Evolutionary conservation across 164 flowering plant species (phyloP).

Genomic region (Akebia trifoliata): DNA sequence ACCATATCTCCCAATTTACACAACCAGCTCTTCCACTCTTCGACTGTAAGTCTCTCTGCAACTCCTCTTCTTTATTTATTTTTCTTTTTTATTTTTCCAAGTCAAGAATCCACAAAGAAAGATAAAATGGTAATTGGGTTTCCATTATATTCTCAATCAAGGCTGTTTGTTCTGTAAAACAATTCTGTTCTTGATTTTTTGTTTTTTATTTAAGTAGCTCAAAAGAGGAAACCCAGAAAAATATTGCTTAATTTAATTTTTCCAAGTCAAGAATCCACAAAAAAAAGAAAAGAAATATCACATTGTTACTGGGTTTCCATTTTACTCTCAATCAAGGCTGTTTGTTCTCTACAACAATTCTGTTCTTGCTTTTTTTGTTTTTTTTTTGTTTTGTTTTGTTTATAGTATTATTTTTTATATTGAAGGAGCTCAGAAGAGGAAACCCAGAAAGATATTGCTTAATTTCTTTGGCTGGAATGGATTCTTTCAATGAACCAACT

Average conservation of each 20-base stretch:
- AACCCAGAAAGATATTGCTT: background rate
- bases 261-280: background rate
- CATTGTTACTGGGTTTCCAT: background rate
- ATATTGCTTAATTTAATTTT: background rate
- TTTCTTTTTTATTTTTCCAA: background rate
- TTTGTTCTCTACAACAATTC: background rate
- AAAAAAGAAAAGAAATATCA: background rate
- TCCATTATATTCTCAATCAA: background rate
- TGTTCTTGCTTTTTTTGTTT: background rate
- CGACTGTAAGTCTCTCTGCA: constrained; percentile 18
- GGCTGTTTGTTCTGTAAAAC: background rate
- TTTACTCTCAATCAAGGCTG: background rate
- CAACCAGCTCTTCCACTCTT: constrained; percentile 13
- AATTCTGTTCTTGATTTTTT: background rate
- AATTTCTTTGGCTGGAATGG: constrained; percentile 42
- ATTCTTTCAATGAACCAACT: constrained; percentile 35
- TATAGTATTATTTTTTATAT: background rate
- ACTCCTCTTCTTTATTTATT: constrained; percentile 6
- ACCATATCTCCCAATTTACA: constrained; percentile 18
- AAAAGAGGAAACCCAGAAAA: background rate
- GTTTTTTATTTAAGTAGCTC: background rate
- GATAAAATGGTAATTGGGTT: background rate
- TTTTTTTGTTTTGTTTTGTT: background rate
- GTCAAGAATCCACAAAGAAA: background rate
- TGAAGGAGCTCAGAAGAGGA: background rate